Evolutionary conservation across 352 stramenopile genomes (phyloP), one percentile per base, ranked within the genome.

Genomic region (Achlya hypogyna): DNA sequence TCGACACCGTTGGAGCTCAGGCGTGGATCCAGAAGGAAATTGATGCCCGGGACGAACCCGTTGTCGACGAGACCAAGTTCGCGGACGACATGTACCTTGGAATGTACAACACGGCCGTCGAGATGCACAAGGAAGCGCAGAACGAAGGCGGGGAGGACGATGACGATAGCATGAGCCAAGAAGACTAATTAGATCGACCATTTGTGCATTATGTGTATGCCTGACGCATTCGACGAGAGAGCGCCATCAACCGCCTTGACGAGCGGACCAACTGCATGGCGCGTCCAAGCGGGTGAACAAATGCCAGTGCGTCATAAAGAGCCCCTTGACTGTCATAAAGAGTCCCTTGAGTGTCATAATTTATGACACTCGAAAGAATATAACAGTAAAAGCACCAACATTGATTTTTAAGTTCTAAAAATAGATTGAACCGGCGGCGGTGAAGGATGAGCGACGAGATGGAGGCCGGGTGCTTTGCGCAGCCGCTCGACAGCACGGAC

Each of bases 1-100:
- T 91, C 25, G 86, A 94, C 63, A 95, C 86, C 0, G 78, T 95
- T 22, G 86, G 86, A 4, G 86, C 86, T 0, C 77, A 75, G 23
- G 79, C 86, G 29, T 95, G 86, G 86, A 81, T 95, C 53, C 81
- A 84, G 51, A 95, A 95, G 69, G 86, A 95, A 64, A 63, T 95
- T 14, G 71, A 71, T 5, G 77, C 85, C 34, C 63, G 86, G 5
- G 69, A 77, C 0, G 71, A 79, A 27, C 78, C 78, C 45, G 67
- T 71, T 29, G 78, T 78, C 3, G 88, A 72, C 2, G 77, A 84
- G 27, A 71, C 85, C 32, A 32, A 91, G 63, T 81, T 77, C 38
- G 70, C 63, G 0, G 78, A 95, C 35, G 77, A 89, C 65, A 95
- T 95, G 86, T 95, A 84, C 58, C 70, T 95, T 6, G 86, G 86